Evolutionary conservation across 2,329 filamentous ascomycete species (phyloP).

Genomic region (Pseudogymnoascus sp.): DNA sequence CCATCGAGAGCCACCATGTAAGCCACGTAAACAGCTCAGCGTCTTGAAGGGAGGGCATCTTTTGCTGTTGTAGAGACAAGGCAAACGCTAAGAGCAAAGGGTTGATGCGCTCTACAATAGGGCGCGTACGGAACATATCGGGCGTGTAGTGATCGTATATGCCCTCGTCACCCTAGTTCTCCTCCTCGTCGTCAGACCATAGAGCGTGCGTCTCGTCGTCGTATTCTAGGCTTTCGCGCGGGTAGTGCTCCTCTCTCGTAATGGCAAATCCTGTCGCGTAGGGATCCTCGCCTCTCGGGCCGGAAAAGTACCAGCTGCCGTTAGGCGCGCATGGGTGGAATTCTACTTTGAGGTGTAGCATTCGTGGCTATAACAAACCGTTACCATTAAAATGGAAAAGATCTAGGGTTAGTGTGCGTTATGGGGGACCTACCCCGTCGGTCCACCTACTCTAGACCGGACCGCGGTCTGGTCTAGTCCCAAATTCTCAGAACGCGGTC

Average conservation of each 20-base stretch:
- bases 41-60: constrained; percentile 14
- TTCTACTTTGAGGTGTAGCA: constrained; percentile 17
- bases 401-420: too few relatives aligned
- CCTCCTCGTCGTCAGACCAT: constrained; percentile 11
- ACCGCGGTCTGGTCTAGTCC: too few relatives aligned
- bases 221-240: constrained; percentile 14
- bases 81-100: constrained; percentile 16
- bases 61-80: constrained; percentile 12
- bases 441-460: too few relatives aligned
- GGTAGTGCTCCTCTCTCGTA: constrained; percentile 18
- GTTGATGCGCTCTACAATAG: background rate
- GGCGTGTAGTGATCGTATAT: constrained; percentile 7
- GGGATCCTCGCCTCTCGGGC: constrained; percentile 17
- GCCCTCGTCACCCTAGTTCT: constrained; percentile 7
- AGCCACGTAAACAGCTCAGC: constrained; percentile 17
- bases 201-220: constrained; percentile 15
- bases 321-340: constrained; percentile 18
- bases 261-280: constrained; percentile 16
- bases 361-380: constrained; percentile 13
- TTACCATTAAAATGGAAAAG: constrained; percentile 13
- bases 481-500: too few relatives aligned
- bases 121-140: constrained; percentile 16
- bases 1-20: constrained; percentile 15
- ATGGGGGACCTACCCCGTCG: too few relatives aligned
- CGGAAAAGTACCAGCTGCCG: constrained; percentile 20